Percentiles rank a stretch among this genome's conserved stretches.
Evolutionary conservation across 768 basidiomycete genomes (phyloP).

Genomic region (Clavulina sp.): DNA sequence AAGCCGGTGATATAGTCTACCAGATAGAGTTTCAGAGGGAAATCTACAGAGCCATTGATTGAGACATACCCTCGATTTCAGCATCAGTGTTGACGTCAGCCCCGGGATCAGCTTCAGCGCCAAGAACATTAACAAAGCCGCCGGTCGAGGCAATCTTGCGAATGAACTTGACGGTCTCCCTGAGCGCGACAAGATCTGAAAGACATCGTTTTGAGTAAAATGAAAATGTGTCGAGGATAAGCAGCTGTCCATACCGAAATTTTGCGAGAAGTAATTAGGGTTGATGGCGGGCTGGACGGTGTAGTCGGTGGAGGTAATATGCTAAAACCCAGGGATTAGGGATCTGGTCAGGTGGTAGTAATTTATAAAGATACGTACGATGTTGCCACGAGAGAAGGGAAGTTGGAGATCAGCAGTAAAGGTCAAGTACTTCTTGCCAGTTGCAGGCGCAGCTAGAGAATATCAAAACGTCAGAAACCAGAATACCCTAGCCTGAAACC

Average conservation of each 20-base stretch:
- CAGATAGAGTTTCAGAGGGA: too few species aligned
- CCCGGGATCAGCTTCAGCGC: too few species aligned
- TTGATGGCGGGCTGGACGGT: slow-evolving; percentile 22
- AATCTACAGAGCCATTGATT: slow-evolving; percentile 12
- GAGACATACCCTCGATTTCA: too few species aligned
- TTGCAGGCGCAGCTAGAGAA: background rate
- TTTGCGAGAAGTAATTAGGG: slow-evolving; percentile 14
- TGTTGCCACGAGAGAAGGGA: slow-evolving; percentile 18
- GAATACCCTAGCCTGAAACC: background rate
- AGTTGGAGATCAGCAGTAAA: slow-evolving; percentile 19
- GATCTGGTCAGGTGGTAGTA: background rate
- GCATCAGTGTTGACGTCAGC: too few species aligned
- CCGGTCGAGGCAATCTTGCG: slow-evolving; percentile 18
- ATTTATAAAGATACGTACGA: background rate
- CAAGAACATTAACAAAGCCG: too few species aligned
- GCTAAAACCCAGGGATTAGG: slow-evolving; percentile 3
- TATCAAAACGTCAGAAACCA: background rate
- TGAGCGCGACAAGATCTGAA: too few species aligned
- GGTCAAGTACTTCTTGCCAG: slow-evolving; percentile 7
- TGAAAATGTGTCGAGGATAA: slow-evolving; percentile 10
- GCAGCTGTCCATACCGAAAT: slow-evolving; percentile 13
- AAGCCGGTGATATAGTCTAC: slow-evolving; percentile 11
- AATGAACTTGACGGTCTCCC: too few species aligned
- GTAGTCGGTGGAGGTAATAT: slow-evolving; percentile 21
- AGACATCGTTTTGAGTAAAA: slow-evolving; percentile 14